Base-by-base conservation (phyloP, 345 rosid species). In the Camelina sativa region DNA sequence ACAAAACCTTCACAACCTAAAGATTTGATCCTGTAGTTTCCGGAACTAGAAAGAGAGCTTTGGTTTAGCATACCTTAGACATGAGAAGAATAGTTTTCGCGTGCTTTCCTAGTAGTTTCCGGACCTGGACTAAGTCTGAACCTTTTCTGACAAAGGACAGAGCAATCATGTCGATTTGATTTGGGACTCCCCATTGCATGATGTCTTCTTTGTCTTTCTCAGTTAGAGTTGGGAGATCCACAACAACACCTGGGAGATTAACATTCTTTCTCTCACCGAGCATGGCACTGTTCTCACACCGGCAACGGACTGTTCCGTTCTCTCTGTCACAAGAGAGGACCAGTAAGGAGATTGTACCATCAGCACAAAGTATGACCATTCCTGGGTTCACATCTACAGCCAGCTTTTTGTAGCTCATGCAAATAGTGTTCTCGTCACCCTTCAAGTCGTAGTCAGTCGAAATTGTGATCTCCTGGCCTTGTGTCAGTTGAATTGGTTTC, bases 211-310 rank as follows among this genome's bases (percentile, higher is more conserved):
- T 90, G 87, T 95, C 99, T 80, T 95, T 95, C 67, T 92, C 97
- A 6, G 99, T 95, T 72, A 95, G 66, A 74, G 99, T 95, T 8
- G 97, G 99, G 38, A 95, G 97, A 72, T 89, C 99, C 76, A 95
- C 99, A 20, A 92, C 81, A n/a, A 95, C 99, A 52, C 99, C 97
- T 0, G 99, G 98, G 68, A 95, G 99, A 85, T 95, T 92, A 35
- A 90, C 99, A 17, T 95, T 95, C 82, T 95, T 95, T 82, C 97
- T 88, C 88, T 95, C 97, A 20, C 99, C 97, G 41, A 95, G 97
- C 81, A 90, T 79, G 1, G 99, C 97, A 68, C 89, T 77, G 77
- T 94, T 94, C 87, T 94, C 99, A 38, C 97, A 94, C 1, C 88
- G 83, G 70, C 97, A 92, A 65, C 67, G 81, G 56, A 94, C 99